These are phyloP conservation scores for Prosopis cineraria DNA, from an alignment of 306 rosid species.

Conservation along the genomic window DNA sequence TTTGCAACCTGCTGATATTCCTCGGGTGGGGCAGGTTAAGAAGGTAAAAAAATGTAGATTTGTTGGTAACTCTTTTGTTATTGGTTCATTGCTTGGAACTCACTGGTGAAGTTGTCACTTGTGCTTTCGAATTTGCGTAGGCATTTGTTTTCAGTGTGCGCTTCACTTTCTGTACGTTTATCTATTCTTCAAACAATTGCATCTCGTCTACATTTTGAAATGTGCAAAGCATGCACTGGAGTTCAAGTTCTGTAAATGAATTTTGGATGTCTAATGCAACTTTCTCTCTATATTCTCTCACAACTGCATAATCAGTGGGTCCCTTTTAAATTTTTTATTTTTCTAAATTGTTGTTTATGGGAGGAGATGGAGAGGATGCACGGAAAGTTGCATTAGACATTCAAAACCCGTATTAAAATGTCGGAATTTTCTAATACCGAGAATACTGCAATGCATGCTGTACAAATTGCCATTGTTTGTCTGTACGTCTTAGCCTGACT, in stretches of 20 bases:
- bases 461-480: neutral
- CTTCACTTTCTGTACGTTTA: neutral
- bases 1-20: neutral
- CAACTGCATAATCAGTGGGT: too few species aligned
- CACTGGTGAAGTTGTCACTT: neutral
- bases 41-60: neutral
- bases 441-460: neutral
- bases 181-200: neutral
- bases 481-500: neutral
- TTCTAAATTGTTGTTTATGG: too few species aligned
- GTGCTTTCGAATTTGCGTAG: neutral
- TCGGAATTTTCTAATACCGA: neutral
- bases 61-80: neutral
- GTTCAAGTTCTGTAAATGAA: too few species aligned
- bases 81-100: neutral
- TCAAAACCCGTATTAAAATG: too few species aligned
- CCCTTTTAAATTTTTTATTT: too few species aligned
- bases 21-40: constrained; percentile 2
- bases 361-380: too few species aligned
- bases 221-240: neutral
- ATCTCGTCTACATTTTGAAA: neutral
- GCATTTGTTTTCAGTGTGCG: neutral
- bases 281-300: too few species aligned
- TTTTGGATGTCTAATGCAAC: too few species aligned
- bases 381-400: too few species aligned